These are phyloP conservation scores for Hibiscus tridactylites DNA, from an alignment of 345 rosid species.

Conservation along the genomic window DNA sequence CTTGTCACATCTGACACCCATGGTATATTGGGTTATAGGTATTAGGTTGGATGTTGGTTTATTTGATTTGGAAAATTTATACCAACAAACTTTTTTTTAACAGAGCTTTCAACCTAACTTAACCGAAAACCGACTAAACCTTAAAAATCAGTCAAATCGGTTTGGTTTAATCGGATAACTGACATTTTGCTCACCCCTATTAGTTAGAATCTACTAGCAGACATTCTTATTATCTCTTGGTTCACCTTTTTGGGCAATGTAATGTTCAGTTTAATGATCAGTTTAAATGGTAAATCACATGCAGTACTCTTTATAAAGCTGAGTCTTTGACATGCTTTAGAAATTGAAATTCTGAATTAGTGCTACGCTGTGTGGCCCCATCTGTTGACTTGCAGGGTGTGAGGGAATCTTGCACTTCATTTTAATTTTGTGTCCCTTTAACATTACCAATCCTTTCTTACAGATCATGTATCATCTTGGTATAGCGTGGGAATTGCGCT, in stretches of 20 bases:
- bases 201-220: background rate
- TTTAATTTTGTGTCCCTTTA: background rate
- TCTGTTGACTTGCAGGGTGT: background rate
- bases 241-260: background rate
- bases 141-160: background rate
- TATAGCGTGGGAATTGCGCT: slow-evolving; percentile 77
- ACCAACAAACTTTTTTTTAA: background rate
- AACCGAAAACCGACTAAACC: background rate
- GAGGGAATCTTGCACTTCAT: background rate
- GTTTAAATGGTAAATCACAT: background rate
- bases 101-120: background rate
- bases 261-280: background rate
- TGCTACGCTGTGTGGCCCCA: background rate
- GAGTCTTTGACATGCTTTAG: background rate
- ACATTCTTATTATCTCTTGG: background rate
- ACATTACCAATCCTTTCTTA: slow-evolving; percentile 13
- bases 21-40: background rate
- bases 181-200: background rate
- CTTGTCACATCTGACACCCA: too few relatives aligned
- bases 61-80: background rate
- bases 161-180: background rate
- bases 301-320: background rate
- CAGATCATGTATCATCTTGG: slow-evolving; percentile 92
- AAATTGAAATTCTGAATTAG: background rate
- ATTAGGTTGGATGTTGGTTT: background rate